Percentiles rank a stretch among this genome's conserved stretches.
Conservation (phyloP, 345 rosid species). For the Trapa bicornis region DNA sequence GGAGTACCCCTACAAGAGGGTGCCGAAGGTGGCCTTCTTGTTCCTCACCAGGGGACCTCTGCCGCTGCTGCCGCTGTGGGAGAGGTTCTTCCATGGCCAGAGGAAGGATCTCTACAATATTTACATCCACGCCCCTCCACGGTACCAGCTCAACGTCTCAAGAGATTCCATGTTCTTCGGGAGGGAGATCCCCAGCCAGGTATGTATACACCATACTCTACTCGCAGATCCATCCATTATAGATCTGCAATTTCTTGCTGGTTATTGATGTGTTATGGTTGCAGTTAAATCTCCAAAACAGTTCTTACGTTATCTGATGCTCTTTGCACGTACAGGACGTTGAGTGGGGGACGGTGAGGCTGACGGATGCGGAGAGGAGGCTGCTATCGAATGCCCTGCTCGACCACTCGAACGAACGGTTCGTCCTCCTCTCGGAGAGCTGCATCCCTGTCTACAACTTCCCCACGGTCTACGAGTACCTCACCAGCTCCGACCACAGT, state of each 20-base stretch:
- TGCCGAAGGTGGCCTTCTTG: conserved; percentile 79
- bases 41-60: conserved; percentile 82
- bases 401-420: conserved; percentile 79
- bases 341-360: conserved; percentile 60
- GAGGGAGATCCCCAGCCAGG: conserved; percentile 77
- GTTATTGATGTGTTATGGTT: too few relatives aligned
- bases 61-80: conserved; percentile 86
- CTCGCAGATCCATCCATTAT: background rate
- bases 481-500: conserved; percentile 52
- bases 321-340: conserved; percentile 35
- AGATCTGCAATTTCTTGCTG: too few relatives aligned
- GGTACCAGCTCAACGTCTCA: conserved; percentile 43
- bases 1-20: conserved; percentile 49
- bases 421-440: conserved; percentile 87
- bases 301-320: too few relatives aligned
- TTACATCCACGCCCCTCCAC: conserved; percentile 54
- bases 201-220: conserved; percentile 8
- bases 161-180: conserved; percentile 45
- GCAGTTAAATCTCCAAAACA: too few relatives aligned
- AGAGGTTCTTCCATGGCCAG: conserved; percentile 68
- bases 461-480: conserved; percentile 63
- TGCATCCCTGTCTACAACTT: conserved; percentile 86
- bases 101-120: conserved; percentile 34
- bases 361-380: conserved; percentile 83
- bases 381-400: conserved; percentile 80